Evolutionary conservation across 1,139 yeast genomes (phyloP).

Genomic region (Nakaseomyces sp.): DNA sequence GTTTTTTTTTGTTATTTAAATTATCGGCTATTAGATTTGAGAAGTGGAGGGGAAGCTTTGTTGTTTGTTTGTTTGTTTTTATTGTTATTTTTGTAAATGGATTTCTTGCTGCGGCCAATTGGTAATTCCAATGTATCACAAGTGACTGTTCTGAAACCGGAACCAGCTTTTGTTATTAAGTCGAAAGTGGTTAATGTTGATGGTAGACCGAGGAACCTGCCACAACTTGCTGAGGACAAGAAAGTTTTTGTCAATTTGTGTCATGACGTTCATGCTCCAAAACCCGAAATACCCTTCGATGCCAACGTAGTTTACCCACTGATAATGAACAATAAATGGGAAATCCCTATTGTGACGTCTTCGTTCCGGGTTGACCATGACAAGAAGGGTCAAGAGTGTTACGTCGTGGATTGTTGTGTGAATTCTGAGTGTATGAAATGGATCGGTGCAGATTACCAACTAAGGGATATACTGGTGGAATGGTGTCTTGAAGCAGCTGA

Average conservation of each 20-base stretch:
- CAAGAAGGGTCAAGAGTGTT: conserved; percentile 57
- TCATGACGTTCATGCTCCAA: conserved; percentile 54
- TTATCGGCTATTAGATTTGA: too few relatives aligned
- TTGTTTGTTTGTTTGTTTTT: too few relatives aligned
- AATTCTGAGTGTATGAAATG: conserved; percentile 53
- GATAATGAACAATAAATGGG: conserved; percentile 71
- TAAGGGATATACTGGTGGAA: conserved; percentile 33
- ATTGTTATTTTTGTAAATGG: too few relatives aligned
- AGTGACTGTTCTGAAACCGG: background rate
- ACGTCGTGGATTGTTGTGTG: conserved; percentile 71
- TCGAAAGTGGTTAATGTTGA: background rate
- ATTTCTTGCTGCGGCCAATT: conserved; percentile 6
- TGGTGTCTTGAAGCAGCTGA: conserved; percentile 62
- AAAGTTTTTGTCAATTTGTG: conserved; percentile 79
- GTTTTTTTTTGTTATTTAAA: too few relatives aligned
- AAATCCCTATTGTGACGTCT: conserved; percentile 69
- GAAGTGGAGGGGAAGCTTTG: too few relatives aligned
- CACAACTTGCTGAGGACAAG: conserved; percentile 30
- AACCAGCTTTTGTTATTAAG: conserved; percentile 3
- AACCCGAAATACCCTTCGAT: conserved; percentile 44
- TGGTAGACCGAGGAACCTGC: background rate
- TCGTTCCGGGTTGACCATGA: conserved; percentile 46
- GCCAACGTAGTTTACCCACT: conserved; percentile 53
- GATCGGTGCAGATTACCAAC: conserved; percentile 43
- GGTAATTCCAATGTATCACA: background rate